These are phyloP conservation scores for Kickxella alabastrina DNA, from an alignment of 192 early-diverging fungal species.

Conservation along the genomic window DNA sequence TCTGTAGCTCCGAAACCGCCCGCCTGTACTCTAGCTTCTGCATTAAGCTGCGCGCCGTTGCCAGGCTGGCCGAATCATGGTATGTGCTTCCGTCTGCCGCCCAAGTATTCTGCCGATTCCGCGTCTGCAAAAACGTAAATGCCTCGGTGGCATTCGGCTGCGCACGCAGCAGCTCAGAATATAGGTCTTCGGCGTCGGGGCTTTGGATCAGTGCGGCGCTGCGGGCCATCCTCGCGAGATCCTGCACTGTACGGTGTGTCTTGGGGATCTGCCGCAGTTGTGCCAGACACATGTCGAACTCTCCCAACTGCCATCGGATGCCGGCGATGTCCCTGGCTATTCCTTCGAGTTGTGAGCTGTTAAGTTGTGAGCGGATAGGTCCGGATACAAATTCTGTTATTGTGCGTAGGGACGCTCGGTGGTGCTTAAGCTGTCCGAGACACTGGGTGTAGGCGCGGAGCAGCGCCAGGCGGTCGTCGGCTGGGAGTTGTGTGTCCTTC, in stretches of 20 bases:
- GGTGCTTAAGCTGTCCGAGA: slow-evolving; percentile 16
- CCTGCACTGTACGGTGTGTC: slow-evolving; percentile 16
- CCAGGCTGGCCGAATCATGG: slow-evolving; percentile 23
- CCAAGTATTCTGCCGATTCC: not conserved
- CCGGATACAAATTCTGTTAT: slow-evolving; percentile 35
- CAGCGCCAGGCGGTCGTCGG: slow-evolving; percentile 20
- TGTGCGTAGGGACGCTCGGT: slow-evolving; percentile 16
- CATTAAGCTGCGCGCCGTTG: slow-evolving; percentile 17
- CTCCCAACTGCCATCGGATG: slow-evolving; percentile 32
- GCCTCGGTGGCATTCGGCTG: slow-evolving; percentile 43
- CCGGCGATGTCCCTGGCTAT: slow-evolving; percentile 37
- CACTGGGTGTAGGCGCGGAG: slow-evolving; percentile 13
- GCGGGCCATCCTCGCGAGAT: slow-evolving; percentile 37
- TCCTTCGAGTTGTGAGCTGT: slow-evolving; percentile 18
- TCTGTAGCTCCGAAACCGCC: slow-evolving; percentile 11
- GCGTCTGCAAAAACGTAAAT: slow-evolving; percentile 5
- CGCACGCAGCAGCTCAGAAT: slow-evolving; percentile 16
- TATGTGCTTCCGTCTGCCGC: slow-evolving; percentile 12
- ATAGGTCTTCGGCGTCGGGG: slow-evolving; percentile 22
- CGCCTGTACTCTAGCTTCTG: slow-evolving; percentile 20
- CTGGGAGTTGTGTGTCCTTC: not conserved
- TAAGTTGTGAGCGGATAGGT: slow-evolving; percentile 15
- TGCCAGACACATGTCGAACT: slow-evolving; percentile 42
- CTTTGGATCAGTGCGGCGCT: slow-evolving; percentile 28
- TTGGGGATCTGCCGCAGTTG: slow-evolving; percentile 47